A percentile compares a stretch with the other conserved stretches of the same genome.
Conservation (phyloP, 805 yeast species). For the Komagataella populi region DNA sequence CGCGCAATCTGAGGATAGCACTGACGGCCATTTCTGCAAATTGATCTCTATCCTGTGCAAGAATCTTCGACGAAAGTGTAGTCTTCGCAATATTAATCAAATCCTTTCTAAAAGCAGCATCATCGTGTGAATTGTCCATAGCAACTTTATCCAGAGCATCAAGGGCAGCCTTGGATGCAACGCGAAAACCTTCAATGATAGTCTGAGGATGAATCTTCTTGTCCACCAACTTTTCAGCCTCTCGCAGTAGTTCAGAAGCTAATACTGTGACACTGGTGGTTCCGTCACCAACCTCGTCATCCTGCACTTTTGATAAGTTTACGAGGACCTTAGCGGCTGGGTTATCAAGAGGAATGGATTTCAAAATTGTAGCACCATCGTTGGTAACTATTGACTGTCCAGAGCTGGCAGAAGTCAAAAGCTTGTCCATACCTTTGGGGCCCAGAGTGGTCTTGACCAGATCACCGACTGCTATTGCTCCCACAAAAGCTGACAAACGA, state of each 20-base stretch:
- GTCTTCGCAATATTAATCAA: slow-evolving; percentile 82
- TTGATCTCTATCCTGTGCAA: slow-evolving; percentile 87
- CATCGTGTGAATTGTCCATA: slow-evolving; percentile 51
- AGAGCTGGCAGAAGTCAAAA: slow-evolving; percentile 76
- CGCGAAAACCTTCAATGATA: slow-evolving; percentile 88
- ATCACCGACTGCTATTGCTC: slow-evolving; percentile 98
- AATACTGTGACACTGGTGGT: slow-evolving; percentile 92
- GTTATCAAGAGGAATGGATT: slow-evolving; percentile 87
- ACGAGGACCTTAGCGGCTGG: slow-evolving; percentile 96
- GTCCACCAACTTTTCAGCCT: slow-evolving; percentile 87
- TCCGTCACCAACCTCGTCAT: slow-evolving; percentile 97
- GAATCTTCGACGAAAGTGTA: slow-evolving; percentile 82
- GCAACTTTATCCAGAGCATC: slow-evolving; percentile 67
- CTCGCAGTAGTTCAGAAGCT: slow-evolving; percentile 82
- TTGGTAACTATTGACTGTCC: slow-evolving; percentile 77
- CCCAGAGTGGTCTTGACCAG: slow-evolving; percentile 89
- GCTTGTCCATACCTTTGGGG: slow-evolving; percentile 98
- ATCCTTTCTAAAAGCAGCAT: slow-evolving; percentile 57
- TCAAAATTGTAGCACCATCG: slow-evolving; percentile 96
- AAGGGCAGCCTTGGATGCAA: slow-evolving; percentile 79
- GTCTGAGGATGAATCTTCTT: slow-evolving; percentile 96
- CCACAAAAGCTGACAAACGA: slow-evolving; percentile 92
- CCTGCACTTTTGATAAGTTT: slow-evolving; percentile 91
- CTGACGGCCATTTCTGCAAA: slow-evolving; percentile 88
- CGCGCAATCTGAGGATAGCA: slow-evolving; percentile 79